These are phyloP conservation scores for Polytrichum formosum DNA, from an alignment of 225 moss, liverwort and hornwort genomes.

Conservation along the genomic window DNA sequence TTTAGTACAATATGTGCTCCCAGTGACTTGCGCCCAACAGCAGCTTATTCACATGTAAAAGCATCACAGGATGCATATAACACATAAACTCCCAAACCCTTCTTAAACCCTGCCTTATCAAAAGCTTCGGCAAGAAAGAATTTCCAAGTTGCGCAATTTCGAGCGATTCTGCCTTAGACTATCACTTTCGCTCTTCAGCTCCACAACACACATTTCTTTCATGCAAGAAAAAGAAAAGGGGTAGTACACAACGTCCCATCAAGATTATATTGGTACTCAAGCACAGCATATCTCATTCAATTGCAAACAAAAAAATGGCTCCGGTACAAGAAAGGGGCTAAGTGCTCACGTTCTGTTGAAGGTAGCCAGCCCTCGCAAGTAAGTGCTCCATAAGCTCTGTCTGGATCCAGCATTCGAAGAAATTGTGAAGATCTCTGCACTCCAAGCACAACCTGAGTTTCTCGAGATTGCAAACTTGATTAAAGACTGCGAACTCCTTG, in stretches of 20 bases:
- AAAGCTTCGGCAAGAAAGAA: too few relatives aligned
- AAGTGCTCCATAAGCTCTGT: constrained; percentile 36
- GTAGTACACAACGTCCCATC: too few relatives aligned
- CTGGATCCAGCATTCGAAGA: constrained; percentile 1
- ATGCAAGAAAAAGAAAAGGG: neutral
- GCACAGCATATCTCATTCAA: neutral
- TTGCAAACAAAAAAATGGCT: neutral
- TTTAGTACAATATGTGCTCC: too few relatives aligned
- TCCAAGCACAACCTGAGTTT: constrained; percentile 15
- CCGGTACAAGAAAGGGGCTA: constrained; percentile 2
- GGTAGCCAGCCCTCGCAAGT: constrained; percentile 34
- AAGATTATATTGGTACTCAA: neutral
- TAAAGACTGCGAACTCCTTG: constrained; percentile 33
- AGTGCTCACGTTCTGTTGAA: constrained; percentile 40
- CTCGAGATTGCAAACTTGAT: constrained; percentile 35
- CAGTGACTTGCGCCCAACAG: too few relatives aligned
- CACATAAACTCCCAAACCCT: too few relatives aligned
- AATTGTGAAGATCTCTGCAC: neutral
- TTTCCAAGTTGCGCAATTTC: too few relatives aligned
- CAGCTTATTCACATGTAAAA: too few relatives aligned
- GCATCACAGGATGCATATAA: too few relatives aligned
- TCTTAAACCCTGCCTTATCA: too few relatives aligned
- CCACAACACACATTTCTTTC: neutral
- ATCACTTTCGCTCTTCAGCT: neutral
- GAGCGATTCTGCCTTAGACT: too few relatives aligned